Evolutionary conservation across 148 eudicot genomes (phyloP), one percentile per base, ranked within the genome.

Genomic region (Silene uniflora): DNA sequence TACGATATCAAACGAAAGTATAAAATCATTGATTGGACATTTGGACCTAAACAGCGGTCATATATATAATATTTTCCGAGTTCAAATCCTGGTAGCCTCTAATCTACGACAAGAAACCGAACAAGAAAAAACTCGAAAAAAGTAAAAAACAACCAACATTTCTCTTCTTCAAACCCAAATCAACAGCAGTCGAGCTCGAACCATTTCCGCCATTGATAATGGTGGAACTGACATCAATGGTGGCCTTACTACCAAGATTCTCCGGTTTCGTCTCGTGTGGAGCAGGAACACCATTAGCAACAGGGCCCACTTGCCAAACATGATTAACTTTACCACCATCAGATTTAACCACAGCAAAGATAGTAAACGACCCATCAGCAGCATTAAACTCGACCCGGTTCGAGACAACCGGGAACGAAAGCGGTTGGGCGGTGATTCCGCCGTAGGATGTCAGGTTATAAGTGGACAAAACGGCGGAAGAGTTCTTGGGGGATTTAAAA

Each of bases 281-380:
- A 1, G 0, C 84, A 70, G 92, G 96, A 11, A 72, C 11, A 0
- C 86, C 96, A 0, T 55, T 35, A 3, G 65, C 22, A 17, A 88
- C 83, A 8, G 86, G 73, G 4, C 94, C 94, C 12, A 88, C 93
- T 77, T 93, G 98, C 98, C 97, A 93, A 27, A 90, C 84, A n/a
- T 88, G 87, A 65, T 90, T 90, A 70, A 88, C 62, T 71, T 67
- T 73, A 49, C 84, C 80, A 23, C 76, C 63, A 44, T 66, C 64
- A 54, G 55, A 52, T 5, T 52, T 80, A 60, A 90, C 76, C 10
- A 82, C 84, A 10, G 94, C 94, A 54, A 73, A 88, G 1, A 90
- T 84, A 56, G 69, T 79, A 64, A 88, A 77, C 0, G 77, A 49
- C 17, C 85, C 87, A 46, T 78, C 83, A 52, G 68, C 76, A 10